phyloP scores from a whole-genome alignment of 306 rosid species.

The Corylus americana region DNA sequence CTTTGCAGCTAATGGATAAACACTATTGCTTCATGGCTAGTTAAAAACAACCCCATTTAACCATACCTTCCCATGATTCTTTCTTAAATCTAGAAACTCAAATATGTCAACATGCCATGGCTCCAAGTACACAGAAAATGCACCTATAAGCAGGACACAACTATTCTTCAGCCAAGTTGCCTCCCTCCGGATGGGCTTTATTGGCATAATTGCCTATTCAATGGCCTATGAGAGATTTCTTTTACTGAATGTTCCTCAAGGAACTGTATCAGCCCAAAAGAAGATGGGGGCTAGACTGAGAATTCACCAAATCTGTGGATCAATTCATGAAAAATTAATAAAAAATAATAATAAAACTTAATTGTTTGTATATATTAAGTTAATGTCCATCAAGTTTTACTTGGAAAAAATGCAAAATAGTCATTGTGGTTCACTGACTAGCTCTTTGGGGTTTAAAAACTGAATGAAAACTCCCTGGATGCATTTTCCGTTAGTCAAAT shows the following conservation, averaged over 20 bases:
- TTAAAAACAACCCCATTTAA: neutral
- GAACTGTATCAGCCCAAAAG: neutral
- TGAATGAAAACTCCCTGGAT: no score
- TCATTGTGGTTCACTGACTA: no score
- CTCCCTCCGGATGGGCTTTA: neutral
- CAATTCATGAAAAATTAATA: neutral
- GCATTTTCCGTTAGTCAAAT: no score
- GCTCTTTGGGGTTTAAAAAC: no score
- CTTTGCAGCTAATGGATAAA: neutral
- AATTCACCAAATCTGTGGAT: neutral
- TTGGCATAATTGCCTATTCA: neutral
- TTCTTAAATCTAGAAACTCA: slow-evolving; percentile 79
- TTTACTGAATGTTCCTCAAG: neutral
- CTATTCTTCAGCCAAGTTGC: neutral
- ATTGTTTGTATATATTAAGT: no score
- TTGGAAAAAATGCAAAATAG: no score
- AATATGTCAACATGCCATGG: slow-evolving; percentile 98
- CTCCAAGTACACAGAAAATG: slow-evolving; percentile 93
- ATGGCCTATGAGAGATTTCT: neutral
- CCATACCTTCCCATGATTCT: slow-evolving; percentile 91
- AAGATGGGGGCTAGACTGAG: neutral
- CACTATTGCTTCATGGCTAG: neutral
- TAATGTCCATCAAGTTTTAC: no score
- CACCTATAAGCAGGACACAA: slow-evolving; percentile 55
- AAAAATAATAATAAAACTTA: no score